Conservation (phyloP, 2,329 filamentous ascomycete species). For the Amphichorda felina region DNA sequence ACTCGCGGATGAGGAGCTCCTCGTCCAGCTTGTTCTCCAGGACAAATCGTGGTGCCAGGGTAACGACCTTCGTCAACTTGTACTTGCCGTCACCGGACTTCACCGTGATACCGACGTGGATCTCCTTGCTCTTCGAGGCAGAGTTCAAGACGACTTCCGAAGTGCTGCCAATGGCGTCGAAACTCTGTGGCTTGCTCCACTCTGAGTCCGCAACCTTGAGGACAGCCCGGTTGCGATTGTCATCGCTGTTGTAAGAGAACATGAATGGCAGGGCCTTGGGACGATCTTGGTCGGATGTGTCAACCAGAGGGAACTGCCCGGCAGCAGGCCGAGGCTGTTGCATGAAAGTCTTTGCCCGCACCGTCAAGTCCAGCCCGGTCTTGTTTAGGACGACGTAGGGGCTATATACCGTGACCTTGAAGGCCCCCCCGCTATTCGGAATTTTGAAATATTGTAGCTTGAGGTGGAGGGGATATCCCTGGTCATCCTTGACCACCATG, state of each 20-base stretch:
- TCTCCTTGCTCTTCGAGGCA: conserved; percentile 58
- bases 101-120: conserved; percentile 83
- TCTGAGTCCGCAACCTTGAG: conserved; percentile 80
- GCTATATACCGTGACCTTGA: conserved; percentile 90
- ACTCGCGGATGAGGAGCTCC: conserved; percentile 80
- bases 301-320: conserved; percentile 56
- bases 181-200: conserved; percentile 97
- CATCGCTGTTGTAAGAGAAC: conserved; percentile 86
- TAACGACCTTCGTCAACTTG: conserved; percentile 93
- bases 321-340: conserved; percentile 72
- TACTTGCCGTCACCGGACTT: conserved; percentile 93
- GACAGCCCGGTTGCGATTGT: conserved; percentile 81
- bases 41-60: conserved; percentile 82
- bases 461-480: conserved; percentile 67
- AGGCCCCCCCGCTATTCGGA: conserved; percentile 86
- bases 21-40: conserved; percentile 88
- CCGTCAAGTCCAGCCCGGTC: conserved; percentile 77
- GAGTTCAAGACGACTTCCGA: conserved; percentile 79
- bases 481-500: conserved; percentile 73
- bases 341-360: conserved; percentile 81
- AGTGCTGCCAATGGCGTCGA: conserved; percentile 91
- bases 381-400: conserved; percentile 94
- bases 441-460: conserved; percentile 85
- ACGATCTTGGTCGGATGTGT: conserved; percentile 36
- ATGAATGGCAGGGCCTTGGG: conserved; percentile 82